phyloP scores from a whole-genome alignment of 2,329 filamentous ascomycete genomes.

The Claviceps digitariae region DNA sequence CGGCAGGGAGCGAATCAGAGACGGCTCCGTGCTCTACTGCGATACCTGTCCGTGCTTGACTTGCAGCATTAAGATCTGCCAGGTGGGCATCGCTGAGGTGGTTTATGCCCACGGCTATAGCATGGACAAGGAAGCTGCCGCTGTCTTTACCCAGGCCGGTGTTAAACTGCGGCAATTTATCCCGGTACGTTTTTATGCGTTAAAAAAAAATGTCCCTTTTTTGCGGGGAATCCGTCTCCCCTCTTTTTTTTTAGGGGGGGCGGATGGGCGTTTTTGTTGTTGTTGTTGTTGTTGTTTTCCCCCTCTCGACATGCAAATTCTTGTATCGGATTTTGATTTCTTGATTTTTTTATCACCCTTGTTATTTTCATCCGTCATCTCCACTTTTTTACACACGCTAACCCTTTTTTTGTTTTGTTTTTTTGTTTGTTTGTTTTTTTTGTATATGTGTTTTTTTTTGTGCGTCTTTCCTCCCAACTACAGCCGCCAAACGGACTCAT shows the following conservation, averaged over 20 bases:
- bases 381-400: neutral
- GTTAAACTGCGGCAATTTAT: constrained; percentile 78
- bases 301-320: neutral
- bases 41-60: constrained; percentile 95
- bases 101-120: constrained; percentile 91
- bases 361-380: neutral
- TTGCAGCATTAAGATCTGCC: constrained; percentile 96
- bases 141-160: constrained; percentile 71
- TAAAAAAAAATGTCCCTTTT: neutral
- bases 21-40: constrained; percentile 76
- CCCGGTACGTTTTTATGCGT: constrained; percentile 43
- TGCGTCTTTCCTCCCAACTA: neutral
- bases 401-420: neutral
- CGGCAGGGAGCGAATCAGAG: constrained; percentile 75
- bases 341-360: neutral
- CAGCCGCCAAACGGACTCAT: constrained; percentile 53
- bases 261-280: too few relatives aligned
- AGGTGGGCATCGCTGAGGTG: constrained; percentile 90
- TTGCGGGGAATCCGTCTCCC: neutral
- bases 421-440: neutral
- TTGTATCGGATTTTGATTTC: neutral
- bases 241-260: neutral
- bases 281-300: too few relatives aligned
- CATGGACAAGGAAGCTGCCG: constrained; percentile 77
- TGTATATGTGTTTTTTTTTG: neutral